These are phyloP conservation scores for Parastagonospora nodorum DNA, from an alignment of 2,329 filamentous ascomycete genomes.

Conservation along the genomic window DNA sequence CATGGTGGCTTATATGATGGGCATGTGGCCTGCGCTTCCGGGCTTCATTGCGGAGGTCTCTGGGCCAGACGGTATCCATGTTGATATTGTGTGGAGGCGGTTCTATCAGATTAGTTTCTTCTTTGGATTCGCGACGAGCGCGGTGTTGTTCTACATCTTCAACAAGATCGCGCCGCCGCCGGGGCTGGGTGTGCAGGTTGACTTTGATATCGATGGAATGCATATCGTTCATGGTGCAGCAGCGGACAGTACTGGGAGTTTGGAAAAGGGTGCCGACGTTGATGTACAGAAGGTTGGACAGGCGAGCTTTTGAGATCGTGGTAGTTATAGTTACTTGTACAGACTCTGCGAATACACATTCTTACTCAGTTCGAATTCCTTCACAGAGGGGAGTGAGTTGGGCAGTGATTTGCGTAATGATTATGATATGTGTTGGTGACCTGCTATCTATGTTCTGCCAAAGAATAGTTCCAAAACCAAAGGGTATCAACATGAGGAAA, in stretches of 20 bases:
- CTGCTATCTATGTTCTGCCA: too few species aligned
- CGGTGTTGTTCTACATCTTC: conserved; percentile 11
- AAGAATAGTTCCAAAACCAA: too few species aligned
- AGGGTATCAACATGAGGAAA: too few species aligned
- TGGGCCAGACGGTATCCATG: not conserved
- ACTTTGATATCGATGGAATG: conserved; percentile 16
- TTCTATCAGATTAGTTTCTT: conserved; percentile 20
- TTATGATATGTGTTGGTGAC: too few species aligned
- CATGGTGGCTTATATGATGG: conserved; percentile 26
- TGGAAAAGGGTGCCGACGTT: not conserved
- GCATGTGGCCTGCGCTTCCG: conserved; percentile 22
- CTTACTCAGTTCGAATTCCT: too few species aligned
- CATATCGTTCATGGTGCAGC: conserved; percentile 7
- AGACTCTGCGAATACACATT: too few species aligned
- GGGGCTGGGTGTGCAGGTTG: conserved; percentile 12
- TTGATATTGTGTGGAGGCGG: conserved; percentile 10
- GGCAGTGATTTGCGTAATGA: too few species aligned
- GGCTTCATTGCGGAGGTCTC: conserved; percentile 11
- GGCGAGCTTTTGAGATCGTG: not conserved
- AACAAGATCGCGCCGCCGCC: conserved; percentile 12
- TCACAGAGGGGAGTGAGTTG: too few species aligned
- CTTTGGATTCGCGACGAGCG: conserved; percentile 15
- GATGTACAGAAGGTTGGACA: not conserved
- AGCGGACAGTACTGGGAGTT: not conserved
- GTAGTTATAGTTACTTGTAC: too few species aligned